Evolutionary conservation across 495 filamentous ascomycete species (phyloP), one percentile per base, ranked within the genome.

Genomic region (Staphylotrichum tortipilum): DNA sequence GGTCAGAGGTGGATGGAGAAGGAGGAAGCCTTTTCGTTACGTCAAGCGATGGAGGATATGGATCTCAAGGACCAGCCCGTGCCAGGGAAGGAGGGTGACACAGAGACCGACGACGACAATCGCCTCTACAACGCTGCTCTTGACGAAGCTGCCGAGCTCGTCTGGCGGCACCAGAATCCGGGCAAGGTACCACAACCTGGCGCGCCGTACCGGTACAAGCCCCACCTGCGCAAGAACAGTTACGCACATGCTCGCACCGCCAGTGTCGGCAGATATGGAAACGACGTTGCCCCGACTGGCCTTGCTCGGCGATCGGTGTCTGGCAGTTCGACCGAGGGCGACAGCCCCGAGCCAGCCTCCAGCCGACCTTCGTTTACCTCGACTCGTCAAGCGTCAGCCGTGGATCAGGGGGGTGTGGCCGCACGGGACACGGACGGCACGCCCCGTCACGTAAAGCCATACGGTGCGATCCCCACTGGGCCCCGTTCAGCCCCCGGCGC

Each of bases 1-100:
- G 83, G 81, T 12, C 81, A 84, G 58, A 75, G 89, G 47, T 88
- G 85, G 76, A 84, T 90, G 73, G 89, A 95, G 65, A 86, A 84
- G 60, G 85, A 91, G 61, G 88, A 95, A 62, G 85, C 86, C 1
- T 72, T 79, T 21, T 83, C 84, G 7, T 61, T 95, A 37, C 79
- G 87, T 7, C 78, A 85, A 62, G 89, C 89, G 12, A 77, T 95
- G 68, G 80, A 89, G 50, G 83, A 85, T 56, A 81, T 92, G 79
- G 67, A 68, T 28, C 28, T 71, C 30, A 63, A 64, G 33, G 61
- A 67, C 11, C 55, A 60, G 22, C 36, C 54, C 19, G 54, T 58
- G 33, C 37, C 52, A 40, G 52, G 49, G 23, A 62, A 61, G 36
- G 54, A 46, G 18, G 51, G 48, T 30, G 34, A 45, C 8, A 54